These are phyloP conservation scores for Daldinia grandis DNA, from an alignment of 495 filamentous ascomycete genomes.

Conservation along the genomic window DNA sequence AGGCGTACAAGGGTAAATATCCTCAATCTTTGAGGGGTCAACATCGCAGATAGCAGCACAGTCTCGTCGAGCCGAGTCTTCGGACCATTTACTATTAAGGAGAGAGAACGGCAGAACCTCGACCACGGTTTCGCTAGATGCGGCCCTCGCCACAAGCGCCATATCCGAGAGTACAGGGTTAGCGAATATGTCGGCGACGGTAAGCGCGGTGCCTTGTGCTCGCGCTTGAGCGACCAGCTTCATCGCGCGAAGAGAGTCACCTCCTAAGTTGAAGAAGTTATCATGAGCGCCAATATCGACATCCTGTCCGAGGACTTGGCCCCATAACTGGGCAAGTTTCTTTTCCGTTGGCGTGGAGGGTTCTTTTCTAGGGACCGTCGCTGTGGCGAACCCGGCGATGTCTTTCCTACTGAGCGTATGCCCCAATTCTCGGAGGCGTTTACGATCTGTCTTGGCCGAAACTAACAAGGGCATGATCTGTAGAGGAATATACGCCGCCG, in stretches of 20 bases:
- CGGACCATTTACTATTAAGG: slow-evolving; percentile 39
- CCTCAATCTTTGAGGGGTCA: slow-evolving; percentile 53
- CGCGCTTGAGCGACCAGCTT: slow-evolving; percentile 58
- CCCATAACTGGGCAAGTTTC: slow-evolving; percentile 44
- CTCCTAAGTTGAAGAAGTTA: slow-evolving; percentile 63
- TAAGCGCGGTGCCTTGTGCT: slow-evolving; percentile 47
- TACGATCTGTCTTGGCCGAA: slow-evolving; percentile 70
- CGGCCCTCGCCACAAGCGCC: slow-evolving; percentile 43
- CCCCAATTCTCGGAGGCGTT: slow-evolving; percentile 57
- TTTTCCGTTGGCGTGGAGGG: slow-evolving; percentile 46
- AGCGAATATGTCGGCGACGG: slow-evolving; percentile 57
- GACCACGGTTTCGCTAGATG: slow-evolving; percentile 6
- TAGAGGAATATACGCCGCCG: slow-evolving; percentile 67
- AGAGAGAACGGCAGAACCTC: slow-evolving; percentile 47
- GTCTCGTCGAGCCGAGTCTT: slow-evolving; percentile 38
- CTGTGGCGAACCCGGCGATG: slow-evolving; percentile 40
- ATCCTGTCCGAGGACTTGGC: slow-evolving; percentile 42
- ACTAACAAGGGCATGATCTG: slow-evolving; percentile 62
- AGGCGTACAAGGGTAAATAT: slow-evolving; percentile 75
- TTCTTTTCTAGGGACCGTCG: slow-evolving; percentile 30
- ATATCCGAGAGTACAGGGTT: slow-evolving; percentile 51
- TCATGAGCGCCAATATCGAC: slow-evolving; percentile 47
- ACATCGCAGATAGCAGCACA: slow-evolving; percentile 45
- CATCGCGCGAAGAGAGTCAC: slow-evolving; percentile 65
- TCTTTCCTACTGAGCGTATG: slow-evolving; percentile 47